Base-by-base conservation (phyloP, 257 asterid genomes). In the Primulina eburnea region DNA sequence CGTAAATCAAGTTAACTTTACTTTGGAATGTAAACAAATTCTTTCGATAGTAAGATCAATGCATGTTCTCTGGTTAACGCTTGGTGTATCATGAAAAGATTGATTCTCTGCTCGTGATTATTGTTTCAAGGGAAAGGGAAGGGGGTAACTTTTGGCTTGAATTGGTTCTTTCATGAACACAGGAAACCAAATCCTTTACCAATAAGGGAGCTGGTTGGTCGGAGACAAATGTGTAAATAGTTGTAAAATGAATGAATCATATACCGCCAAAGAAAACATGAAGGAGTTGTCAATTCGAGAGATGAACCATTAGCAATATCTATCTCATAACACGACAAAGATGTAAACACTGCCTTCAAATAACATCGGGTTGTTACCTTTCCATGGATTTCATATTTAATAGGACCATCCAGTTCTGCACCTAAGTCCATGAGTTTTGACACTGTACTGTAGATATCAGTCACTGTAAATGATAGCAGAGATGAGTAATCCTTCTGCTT, bases 321-420 rank as follows among this genome's bases (percentile, higher is more conserved):
- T 61, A 62, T 28, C 69, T 61, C 24, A 26, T 35, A 35, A 68
- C n/a, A 66, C 2, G 34, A 35, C 65, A 38, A 7, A 60, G 55
- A 1, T 18, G 38, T 21, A 68, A 62, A 52, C 20, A 17, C 33
- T 14, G 18, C 35, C 26, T 47, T 64, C 5, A 35, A 11, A 40
- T 14, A 37, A 17, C 32, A n/a, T 16, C 1, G 64, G 55, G 68
- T 63, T 73, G 43, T 63, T 81, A 92, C 98, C 96, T 93, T 93
- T 40, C 97, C 98, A 79, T 93, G 96, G 75, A 86, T 72, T 84
- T 90, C 97, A 74, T 93, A 78, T 80, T 87, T 90, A 64, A 90
- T 89, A 26, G 92, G 95, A 73, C 98, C 97, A 76, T 93, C 97
- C 79, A 93, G 73, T 81, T 93, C 95, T 21, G 99, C 99, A 5